Evolutionary conservation across 169 alveolate species (phyloP).

Genomic region (Plasmodium vivax): DNA sequence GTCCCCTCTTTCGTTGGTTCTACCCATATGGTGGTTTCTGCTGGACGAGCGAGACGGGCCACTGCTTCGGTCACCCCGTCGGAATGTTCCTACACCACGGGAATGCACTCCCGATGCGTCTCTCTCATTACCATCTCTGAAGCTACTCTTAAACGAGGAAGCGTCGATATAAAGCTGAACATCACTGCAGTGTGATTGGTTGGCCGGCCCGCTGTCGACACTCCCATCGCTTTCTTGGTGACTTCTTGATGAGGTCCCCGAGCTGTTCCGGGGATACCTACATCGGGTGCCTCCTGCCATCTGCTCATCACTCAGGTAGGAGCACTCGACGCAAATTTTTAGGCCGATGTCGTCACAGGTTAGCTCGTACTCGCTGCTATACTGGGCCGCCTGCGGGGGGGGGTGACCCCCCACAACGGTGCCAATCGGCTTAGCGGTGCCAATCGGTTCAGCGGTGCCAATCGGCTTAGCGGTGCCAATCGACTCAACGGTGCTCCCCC

Average conservation of each 20-base stretch:
- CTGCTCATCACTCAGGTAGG: slow-evolving; percentile 8
- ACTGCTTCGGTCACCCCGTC: not conserved
- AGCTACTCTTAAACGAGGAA: slow-evolving; percentile 17
- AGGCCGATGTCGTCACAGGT: slow-evolving; percentile 62
- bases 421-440: no score
- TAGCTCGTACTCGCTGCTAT: slow-evolving; percentile 31
- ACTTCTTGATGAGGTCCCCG: not conserved
- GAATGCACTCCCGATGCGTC: not conserved
- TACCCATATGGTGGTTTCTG: not conserved
- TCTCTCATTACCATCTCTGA: not conserved
- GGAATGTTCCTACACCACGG: not conserved
- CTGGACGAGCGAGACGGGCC: not conserved
- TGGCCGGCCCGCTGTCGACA: not conserved
- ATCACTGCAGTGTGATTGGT: not conserved
- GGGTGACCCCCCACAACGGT: no score
- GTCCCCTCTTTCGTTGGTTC: not conserved
- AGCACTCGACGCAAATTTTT: slow-evolving; percentile 50
- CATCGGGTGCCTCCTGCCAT: not conserved
- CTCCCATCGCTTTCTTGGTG: not conserved
- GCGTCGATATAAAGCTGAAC: not conserved
- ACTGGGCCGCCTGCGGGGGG: not conserved
- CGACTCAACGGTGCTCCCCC: not conserved
- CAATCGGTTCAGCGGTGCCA: no score
- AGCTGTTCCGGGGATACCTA: not conserved
- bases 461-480: no score